phyloP scores from a whole-genome alignment of 345 rosid genomes.

The Hevea brasiliensis region DNA sequence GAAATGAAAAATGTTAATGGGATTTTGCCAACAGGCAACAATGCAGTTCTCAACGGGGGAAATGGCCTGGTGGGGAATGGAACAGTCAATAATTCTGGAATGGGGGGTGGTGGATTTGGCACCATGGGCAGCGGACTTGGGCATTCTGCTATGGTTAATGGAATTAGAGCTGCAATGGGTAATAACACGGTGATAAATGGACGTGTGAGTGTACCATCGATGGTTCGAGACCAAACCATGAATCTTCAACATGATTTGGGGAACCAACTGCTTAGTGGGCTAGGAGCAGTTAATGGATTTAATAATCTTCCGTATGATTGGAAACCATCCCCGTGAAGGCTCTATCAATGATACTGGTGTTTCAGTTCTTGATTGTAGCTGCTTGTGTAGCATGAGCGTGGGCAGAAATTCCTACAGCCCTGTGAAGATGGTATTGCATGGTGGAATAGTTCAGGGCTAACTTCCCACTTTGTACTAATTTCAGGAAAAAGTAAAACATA shows the following conservation, averaged over 20 bases:
- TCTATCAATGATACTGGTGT: conserved; percentile 7
- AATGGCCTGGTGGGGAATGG: conserved; percentile 58
- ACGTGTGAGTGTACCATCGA: conserved; percentile 50
- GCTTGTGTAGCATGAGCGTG: conserved; percentile 35
- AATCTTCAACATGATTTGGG: conserved; percentile 77
- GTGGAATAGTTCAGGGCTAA: conserved; percentile 29
- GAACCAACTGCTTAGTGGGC: conserved; percentile 62
- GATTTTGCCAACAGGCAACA: conserved; percentile 44
- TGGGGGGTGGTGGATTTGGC: conserved; percentile 48
- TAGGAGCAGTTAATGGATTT: conserved; percentile 75
- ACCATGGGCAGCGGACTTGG: conserved; percentile 58
- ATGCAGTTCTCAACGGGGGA: conserved; percentile 42
- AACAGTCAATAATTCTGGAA: conserved; percentile 37
- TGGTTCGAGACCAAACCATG: conserved; percentile 65
- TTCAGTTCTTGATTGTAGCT: conserved; percentile 26
- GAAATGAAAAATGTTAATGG: conserved; percentile 61
- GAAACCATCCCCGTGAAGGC: conserved; percentile 60
- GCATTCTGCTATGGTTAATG: conserved; percentile 57
- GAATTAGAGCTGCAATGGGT: conserved; percentile 62
- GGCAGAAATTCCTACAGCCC: conserved; percentile 35
- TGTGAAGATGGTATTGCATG: conserved; percentile 29
- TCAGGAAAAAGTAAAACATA: conserved; percentile 44
- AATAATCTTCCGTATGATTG: conserved; percentile 81
- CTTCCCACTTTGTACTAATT: conserved; percentile 51
- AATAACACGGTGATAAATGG: conserved; percentile 70